phyloP scores from a whole-genome alignment of 2,329 filamentous ascomycete genomes.

The Remersonia thermophila region DNA sequence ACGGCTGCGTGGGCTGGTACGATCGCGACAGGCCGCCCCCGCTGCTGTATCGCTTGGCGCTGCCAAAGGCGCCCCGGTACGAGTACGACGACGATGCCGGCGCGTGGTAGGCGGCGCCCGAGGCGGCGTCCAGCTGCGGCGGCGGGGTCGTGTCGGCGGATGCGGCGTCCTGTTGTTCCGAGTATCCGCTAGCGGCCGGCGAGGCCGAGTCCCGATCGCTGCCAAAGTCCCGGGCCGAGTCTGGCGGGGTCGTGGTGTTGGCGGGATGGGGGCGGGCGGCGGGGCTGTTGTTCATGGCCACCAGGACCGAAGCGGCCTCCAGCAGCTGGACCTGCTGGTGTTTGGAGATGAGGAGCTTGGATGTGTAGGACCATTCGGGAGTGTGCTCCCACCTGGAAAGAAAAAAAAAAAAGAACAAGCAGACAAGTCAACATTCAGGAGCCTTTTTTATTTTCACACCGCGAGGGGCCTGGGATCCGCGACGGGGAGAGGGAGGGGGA shows the following conservation, averaged over 20 bases:
- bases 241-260: conserved; percentile 46
- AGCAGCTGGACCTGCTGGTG: conserved; percentile 97
- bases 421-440: conserved; percentile 26
- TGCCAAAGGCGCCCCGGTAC: conserved; percentile 29
- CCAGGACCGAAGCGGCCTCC: conserved; percentile 90
- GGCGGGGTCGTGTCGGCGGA: conserved; percentile 90
- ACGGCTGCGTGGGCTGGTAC: conserved; percentile 55
- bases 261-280: conserved; percentile 6
- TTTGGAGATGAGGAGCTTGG: conserved; percentile 96
- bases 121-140: conserved; percentile 56
- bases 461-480: conserved; percentile 4
- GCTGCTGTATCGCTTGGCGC: conserved; percentile 45
- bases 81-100: conserved; percentile 13
- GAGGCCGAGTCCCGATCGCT: conserved; percentile 77
- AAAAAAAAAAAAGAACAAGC: conserved; percentile 3
- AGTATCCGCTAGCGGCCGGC: conserved; percentile 68
- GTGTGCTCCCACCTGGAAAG: conserved; percentile 91
- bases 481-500: background rate
- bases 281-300: conserved; percentile 62
- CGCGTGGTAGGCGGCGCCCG: conserved; percentile 31
- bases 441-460: conserved; percentile 7
- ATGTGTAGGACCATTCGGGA: conserved; percentile 93
- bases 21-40: conserved; percentile 57
- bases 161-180: conserved; percentile 67
- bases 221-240: conserved; percentile 53